These are phyloP conservation scores for Candida multigemmis DNA, from an alignment of 805 yeast genomes.

Conservation along the genomic window DNA sequence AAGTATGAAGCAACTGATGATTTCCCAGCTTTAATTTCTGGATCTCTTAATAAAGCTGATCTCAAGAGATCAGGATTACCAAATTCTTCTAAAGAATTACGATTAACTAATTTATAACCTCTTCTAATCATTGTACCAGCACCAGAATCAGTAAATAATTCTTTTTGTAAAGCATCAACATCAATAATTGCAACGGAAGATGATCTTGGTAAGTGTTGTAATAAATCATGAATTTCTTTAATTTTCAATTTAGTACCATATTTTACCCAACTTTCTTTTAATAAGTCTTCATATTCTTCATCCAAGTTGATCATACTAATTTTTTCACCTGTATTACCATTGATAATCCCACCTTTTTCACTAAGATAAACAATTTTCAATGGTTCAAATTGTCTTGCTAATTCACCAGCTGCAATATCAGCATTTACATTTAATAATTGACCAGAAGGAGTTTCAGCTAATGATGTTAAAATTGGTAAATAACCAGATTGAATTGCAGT, in stretches of 20 bases:
- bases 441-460: slow-evolving; percentile 95
- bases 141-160: slow-evolving; percentile 95
- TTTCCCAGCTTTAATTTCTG: slow-evolving; percentile 61
- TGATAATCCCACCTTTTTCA: slow-evolving; percentile 95
- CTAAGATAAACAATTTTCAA: slow-evolving; percentile 91
- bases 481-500: slow-evolving; percentile 96
- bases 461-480: slow-evolving; percentile 88
- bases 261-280: slow-evolving; percentile 96
- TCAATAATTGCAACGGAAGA: slow-evolving; percentile 97
- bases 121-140: slow-evolving; percentile 98
- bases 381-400: slow-evolving; percentile 95
- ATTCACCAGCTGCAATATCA: slow-evolving; percentile 97
- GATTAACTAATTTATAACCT: slow-evolving; percentile 79
- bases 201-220: slow-evolving; percentile 91
- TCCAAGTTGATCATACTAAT: slow-evolving; percentile 86
- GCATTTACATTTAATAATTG: slow-evolving; percentile 97
- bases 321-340: slow-evolving; percentile 87
- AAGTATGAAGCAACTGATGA: slow-evolving; percentile 76
- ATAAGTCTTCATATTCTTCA: slow-evolving; percentile 85
- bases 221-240: slow-evolving; percentile 89
- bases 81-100: slow-evolving; percentile 63
- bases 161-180: slow-evolving; percentile 92
- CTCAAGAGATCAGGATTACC: slow-evolving; percentile 68
- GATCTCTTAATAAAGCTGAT: slow-evolving; percentile 67
- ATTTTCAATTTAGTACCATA: slow-evolving; percentile 97